Evolutionary conservation across 2,329 filamentous ascomycete species (phyloP).

Genomic region (Capronia americana): DNA sequence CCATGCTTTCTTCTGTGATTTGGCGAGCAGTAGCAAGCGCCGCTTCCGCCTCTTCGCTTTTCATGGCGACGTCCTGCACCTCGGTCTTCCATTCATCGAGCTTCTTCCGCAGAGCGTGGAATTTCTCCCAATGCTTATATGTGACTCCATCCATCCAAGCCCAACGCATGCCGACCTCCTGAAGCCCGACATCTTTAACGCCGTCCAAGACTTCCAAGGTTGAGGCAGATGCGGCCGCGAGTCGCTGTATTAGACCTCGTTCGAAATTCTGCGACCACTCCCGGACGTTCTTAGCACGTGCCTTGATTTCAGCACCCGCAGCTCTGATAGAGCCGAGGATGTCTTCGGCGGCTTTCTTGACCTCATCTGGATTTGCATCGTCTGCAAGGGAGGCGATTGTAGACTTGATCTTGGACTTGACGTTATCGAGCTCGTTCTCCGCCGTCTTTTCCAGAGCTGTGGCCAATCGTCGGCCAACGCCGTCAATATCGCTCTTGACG

Average conservation of each 20-base stretch:
- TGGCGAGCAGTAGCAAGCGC: conserved; percentile 72
- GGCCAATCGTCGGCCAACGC: conserved; percentile 70
- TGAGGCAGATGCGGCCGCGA: conserved; percentile 75
- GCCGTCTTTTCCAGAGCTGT: conserved; percentile 71
- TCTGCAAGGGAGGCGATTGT: conserved; percentile 63
- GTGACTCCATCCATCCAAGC: conserved; percentile 94
- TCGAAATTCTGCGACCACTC: conserved; percentile 78
- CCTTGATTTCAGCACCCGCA: conserved; percentile 75
- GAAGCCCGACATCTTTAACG: conserved; percentile 81
- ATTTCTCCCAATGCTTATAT: conserved; percentile 97
- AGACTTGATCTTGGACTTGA: conserved; percentile 71
- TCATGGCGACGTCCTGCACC: conserved; percentile 75
- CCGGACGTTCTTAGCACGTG: conserved; percentile 76
- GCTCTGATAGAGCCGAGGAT: conserved; percentile 65
- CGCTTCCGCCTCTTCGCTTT: conserved; percentile 72
- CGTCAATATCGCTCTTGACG: conserved; percentile 68
- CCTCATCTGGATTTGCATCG: conserved; percentile 60
- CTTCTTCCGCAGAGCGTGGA: conserved; percentile 82
- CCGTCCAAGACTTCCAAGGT: conserved; percentile 82
- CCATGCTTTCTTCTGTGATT: conserved; percentile 81
- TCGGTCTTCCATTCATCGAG: conserved; percentile 86
- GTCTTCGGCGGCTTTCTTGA: conserved; percentile 60
- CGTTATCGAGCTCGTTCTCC: conserved; percentile 65
- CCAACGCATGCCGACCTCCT: conserved; percentile 92
- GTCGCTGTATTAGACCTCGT: conserved; percentile 69